Evolutionary conservation across 2,329 filamentous ascomycete genomes (phyloP), one percentile per base, ranked within the genome.

Genomic region (Fusarium robinianum): DNA sequence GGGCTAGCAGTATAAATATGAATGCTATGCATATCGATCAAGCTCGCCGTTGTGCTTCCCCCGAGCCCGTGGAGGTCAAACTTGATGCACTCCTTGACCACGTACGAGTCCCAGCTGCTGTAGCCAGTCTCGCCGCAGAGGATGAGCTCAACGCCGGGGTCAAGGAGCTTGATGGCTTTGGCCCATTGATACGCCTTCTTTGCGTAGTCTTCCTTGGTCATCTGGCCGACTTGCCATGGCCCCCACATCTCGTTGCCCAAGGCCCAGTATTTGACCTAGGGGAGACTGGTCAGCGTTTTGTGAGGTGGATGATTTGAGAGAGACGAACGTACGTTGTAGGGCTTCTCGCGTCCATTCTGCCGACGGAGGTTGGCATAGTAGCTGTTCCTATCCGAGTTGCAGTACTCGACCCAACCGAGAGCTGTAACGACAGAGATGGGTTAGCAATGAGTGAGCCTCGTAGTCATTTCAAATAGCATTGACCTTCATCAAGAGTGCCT

Each of bases 391-490:
- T 78, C 80, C 3, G 83, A 84, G 70, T 94, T 94, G 74, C 89
- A 94, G 72, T 94, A 94, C 64, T 94, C 88, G 14, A 94, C 74
- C 88, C 88, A 94, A 8, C 77, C 87, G 21, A 92, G 75, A 2
- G 74, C 78, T 67, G 14, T 21, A 23, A 47, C 73, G 67, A 14
- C 15, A 33, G 25, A 8, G n/a, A 30, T 26, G 2, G n/a, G 35
- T 41, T 25, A 46, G 29, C 16, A 34, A 9, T 17, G 8, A n/a
- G 14, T n/a, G 10, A n/a, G 3, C 5, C 16, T 4, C 8, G 18
- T 18, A 7, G 16, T 12, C 16, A 16, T 33, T 10, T 14, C n/a
- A 37, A 23, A n/a, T 2, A 18, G 17, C n/a, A 50, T 55, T 56
- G 37, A 64, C 64, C 65, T 59, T 66, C 65, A 25, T 66, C 64